phyloP scores from a whole-genome alignment of 1,284 basidiomycete species.

The Trichosporon asahii region DNA sequence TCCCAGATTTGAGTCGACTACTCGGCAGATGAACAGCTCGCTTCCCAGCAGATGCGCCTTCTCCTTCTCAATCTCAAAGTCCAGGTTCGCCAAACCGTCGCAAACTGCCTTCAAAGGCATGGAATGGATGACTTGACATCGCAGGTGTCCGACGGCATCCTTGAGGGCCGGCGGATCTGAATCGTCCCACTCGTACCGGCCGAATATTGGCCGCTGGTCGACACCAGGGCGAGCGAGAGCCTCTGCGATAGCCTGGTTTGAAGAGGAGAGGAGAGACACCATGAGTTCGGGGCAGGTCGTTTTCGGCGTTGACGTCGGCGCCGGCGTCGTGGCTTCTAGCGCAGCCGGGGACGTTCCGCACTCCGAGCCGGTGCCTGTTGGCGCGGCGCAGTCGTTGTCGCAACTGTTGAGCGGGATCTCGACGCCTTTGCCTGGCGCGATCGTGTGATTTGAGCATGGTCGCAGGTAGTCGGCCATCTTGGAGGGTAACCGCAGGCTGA shows the following conservation, averaged over 20 bases:
- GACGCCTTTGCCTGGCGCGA: not conserved
- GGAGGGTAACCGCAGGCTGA: constrained; percentile 82
- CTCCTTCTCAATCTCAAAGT: constrained; percentile 8
- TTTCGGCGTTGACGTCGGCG: not conserved
- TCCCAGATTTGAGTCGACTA: constrained; percentile 27
- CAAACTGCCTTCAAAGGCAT: constrained; percentile 27
- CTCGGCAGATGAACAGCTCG: constrained; percentile 49
- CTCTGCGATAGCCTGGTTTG: constrained; percentile 34
- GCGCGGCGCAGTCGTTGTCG: not conserved
- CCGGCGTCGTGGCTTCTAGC: not conserved
- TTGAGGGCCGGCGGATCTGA: constrained; percentile 24
- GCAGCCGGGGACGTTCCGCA: not conserved
- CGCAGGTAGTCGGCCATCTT: constrained; percentile 68
- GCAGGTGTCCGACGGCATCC: constrained; percentile 28
- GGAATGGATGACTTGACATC: constrained; percentile 34
- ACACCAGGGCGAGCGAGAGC: constrained; percentile 31
- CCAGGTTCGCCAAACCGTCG: not conserved
- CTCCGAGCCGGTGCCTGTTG: not conserved
- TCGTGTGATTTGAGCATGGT: constrained; percentile 21
- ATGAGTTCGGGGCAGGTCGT: constrained; percentile 22
- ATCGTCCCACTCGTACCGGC: constrained; percentile 23
- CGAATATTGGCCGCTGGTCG: constrained; percentile 35
- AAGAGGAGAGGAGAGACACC: constrained; percentile 36
- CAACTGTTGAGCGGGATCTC: not conserved
- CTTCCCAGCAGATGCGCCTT: constrained; percentile 28